These are phyloP conservation scores for Sarocladiaceae sp. DNA, from an alignment of 2,329 filamentous ascomycete species.

Conservation along the genomic window DNA sequence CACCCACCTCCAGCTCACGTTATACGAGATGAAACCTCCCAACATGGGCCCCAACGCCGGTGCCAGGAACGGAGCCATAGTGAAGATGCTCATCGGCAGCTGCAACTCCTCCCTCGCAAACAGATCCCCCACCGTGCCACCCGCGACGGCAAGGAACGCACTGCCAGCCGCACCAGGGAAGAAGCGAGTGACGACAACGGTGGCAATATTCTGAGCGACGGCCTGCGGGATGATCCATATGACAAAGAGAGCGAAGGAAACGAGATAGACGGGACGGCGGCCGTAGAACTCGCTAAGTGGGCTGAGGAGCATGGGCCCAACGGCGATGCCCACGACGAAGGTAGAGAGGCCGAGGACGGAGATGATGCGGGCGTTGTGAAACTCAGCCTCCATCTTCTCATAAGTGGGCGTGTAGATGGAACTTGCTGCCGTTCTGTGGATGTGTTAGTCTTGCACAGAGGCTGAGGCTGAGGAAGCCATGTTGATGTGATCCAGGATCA, in stretches of 20 bases:
- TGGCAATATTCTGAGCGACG: constrained; percentile 73
- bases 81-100: constrained; percentile 78
- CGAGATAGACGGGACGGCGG: constrained; percentile 71
- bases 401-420: constrained; percentile 90
- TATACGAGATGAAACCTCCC: constrained; percentile 78
- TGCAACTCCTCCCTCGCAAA: constrained; percentile 64
- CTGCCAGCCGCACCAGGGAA: constrained; percentile 67
- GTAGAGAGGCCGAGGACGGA: constrained; percentile 75
- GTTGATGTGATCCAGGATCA: constrained; percentile 3
- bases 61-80: constrained; percentile 58
- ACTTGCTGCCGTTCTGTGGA: constrained; percentile 67
- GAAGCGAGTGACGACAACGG: constrained; percentile 72
- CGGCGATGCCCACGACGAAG: constrained; percentile 70
- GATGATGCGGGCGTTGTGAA: constrained; percentile 62
- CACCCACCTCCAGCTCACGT: constrained; percentile 70
- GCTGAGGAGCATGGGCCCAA: constrained; percentile 57
- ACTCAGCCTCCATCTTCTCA: constrained; percentile 62
- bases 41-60: constrained; percentile 53
- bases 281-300: constrained; percentile 75
- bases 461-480: neutral
- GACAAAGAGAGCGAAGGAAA: constrained; percentile 66
- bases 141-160: constrained; percentile 67
- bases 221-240: constrained; percentile 79
- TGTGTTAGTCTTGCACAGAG: neutral
- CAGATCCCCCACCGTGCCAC: constrained; percentile 78